These are phyloP conservation scores for Xylaria longipes DNA, from an alignment of 495 filamentous ascomycete species.

Conservation along the genomic window DNA sequence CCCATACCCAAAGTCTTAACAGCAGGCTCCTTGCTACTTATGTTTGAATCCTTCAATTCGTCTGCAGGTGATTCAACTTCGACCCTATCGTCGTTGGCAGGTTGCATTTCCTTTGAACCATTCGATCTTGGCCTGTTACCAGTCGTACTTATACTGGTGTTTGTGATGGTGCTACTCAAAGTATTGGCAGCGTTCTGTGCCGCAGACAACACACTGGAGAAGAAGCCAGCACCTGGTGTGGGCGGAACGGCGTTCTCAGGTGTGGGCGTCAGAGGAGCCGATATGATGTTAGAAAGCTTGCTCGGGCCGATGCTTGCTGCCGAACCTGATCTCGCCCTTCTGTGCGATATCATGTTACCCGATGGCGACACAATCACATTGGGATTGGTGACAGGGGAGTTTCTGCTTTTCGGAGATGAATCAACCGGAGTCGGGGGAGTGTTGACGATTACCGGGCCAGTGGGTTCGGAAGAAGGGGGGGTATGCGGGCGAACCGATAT, in stretches of 20 bases:
- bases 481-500: conserved; percentile 50
- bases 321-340: conserved; percentile 64
- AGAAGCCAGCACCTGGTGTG: conserved; percentile 72
- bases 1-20: conserved; percentile 90
- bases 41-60: conserved; percentile 43
- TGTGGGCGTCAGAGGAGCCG: conserved; percentile 76
- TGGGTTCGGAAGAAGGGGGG: conserved; percentile 47
- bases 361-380: conserved; percentile 47
- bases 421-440: conserved; percentile 64
- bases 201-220: conserved; percentile 89
- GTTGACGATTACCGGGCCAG: conserved; percentile 60
- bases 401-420: conserved; percentile 33
- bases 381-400: conserved; percentile 36
- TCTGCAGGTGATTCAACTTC: conserved; percentile 55
- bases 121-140: conserved; percentile 49
- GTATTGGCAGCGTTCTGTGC: conserved; percentile 94
- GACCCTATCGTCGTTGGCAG: conserved; percentile 47
- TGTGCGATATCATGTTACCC: conserved; percentile 76
- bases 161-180: conserved; percentile 79
- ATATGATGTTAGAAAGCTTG: conserved; percentile 83
- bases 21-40: conserved; percentile 70
- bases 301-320: conserved; percentile 74
- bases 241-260: conserved; percentile 52
- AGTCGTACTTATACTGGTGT: conserved; percentile 54
- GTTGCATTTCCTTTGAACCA: conserved; percentile 42